phyloP scores from a whole-genome alignment of 441 rosid genomes.

The Raphanus hybrid region DNA sequence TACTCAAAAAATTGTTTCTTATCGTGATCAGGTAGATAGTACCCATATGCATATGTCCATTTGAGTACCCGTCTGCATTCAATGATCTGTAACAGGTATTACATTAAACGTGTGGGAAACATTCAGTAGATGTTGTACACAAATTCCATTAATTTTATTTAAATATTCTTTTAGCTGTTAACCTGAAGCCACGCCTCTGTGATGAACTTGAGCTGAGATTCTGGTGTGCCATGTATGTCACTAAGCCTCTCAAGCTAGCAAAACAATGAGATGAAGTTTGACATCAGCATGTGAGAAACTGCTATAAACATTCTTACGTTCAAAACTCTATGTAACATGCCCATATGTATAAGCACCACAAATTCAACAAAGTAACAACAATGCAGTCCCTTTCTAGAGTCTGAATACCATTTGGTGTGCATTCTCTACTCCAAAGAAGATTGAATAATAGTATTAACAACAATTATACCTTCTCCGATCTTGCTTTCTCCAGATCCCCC shows the following conservation, averaged over 20 bases:
- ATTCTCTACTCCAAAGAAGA: constrained; percentile 16
- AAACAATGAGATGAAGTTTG: constrained; percentile 11
- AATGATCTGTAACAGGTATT: too few species aligned
- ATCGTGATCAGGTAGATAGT: too few species aligned
- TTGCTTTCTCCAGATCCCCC: background rate
- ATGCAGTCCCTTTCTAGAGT: constrained; percentile 11
- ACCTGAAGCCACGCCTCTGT: constrained; percentile 74
- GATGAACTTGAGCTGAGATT: constrained; percentile 55
- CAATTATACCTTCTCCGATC: background rate
- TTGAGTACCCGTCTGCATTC: too few species aligned
- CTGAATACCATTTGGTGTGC: constrained; percentile 4
- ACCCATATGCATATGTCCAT: too few species aligned
- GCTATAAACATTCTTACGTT: constrained; percentile 2
- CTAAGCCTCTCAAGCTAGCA: constrained; percentile 52
- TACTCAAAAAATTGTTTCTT: too few species aligned
- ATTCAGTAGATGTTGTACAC: constrained; percentile 10
- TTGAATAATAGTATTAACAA: background rate
- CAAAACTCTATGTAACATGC: background rate
- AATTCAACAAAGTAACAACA: background rate
- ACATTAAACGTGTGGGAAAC: background rate
- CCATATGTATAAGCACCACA: background rate
- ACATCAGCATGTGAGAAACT: constrained; percentile 31
- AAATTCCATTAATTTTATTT: background rate
- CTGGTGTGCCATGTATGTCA: constrained; percentile 48
- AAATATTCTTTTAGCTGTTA: constrained; percentile 6